Evolutionary conservation across 805 yeast genomes (phyloP).

Genomic region (Pichia manshurica): DNA sequence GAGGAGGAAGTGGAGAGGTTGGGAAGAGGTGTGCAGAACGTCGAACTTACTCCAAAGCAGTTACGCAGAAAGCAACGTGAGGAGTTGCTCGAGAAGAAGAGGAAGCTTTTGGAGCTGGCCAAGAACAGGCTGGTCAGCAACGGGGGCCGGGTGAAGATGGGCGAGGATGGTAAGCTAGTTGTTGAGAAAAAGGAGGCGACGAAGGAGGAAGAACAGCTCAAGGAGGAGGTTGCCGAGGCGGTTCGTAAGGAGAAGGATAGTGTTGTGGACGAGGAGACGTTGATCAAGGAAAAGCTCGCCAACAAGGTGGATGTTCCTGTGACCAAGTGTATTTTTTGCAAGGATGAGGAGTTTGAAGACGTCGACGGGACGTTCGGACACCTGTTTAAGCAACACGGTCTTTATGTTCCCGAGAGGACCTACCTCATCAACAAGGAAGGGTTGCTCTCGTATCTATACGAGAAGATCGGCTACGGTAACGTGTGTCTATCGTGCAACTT

Average conservation of each 20-base stretch:
- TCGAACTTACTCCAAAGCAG: slow-evolving; percentile 33
- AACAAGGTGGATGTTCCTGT: slow-evolving; percentile 44
- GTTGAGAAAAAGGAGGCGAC: slow-evolving; percentile 13
- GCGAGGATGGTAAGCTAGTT: slow-evolving; percentile 24
- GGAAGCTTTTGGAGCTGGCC: slow-evolving; percentile 43
- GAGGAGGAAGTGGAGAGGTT: neutral
- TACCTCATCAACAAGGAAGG: slow-evolving; percentile 68
- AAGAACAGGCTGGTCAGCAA: slow-evolving; percentile 35
- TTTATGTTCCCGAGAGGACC: slow-evolving; percentile 78
- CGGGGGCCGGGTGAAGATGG: slow-evolving; percentile 23
- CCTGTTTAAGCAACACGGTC: slow-evolving; percentile 75
- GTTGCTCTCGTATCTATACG: slow-evolving; percentile 66
- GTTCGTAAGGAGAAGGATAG: slow-evolving; percentile 16
- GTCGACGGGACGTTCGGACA: slow-evolving; percentile 52
- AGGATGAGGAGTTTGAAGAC: slow-evolving; percentile 29
- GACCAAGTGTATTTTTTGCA: slow-evolving; percentile 47
- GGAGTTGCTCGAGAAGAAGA: slow-evolving; percentile 43
- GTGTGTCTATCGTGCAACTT: slow-evolving; percentile 77
- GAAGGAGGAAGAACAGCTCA: slow-evolving; percentile 17
- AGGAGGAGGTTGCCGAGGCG: slow-evolving; percentile 18
- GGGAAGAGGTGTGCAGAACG: slow-evolving; percentile 16
- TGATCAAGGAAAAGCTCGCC: slow-evolving; percentile 40
- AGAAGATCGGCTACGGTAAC: slow-evolving; percentile 76
- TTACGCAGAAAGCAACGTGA: slow-evolving; percentile 45
- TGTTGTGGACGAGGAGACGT: slow-evolving; percentile 33